A percentile compares a stretch with the other conserved stretches of the same genome.
phyloP scores from a whole-genome alignment of 2,329 filamentous ascomycete species.

The Paecilomyces variotii region DNA sequence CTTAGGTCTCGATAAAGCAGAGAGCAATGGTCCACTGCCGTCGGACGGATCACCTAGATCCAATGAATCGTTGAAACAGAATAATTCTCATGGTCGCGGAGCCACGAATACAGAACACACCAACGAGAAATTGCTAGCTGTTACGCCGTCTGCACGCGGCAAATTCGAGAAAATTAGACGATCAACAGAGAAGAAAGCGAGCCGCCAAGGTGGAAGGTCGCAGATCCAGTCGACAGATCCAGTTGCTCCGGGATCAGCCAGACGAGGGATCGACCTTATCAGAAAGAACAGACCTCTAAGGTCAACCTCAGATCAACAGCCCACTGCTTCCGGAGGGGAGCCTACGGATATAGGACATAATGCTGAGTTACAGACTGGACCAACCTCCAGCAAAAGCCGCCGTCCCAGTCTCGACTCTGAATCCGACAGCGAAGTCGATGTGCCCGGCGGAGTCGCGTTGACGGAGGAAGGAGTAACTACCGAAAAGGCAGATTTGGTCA shows the following conservation, averaged over 20 bases:
- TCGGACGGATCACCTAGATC: background rate
- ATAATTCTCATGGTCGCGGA: background rate
- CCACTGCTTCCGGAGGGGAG: background rate
- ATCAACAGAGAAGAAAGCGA: background rate
- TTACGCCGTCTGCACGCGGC: background rate
- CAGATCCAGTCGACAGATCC: background rate
- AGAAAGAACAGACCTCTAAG: background rate
- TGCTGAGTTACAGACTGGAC: background rate
- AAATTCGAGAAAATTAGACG: background rate
- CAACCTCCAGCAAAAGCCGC: background rate
- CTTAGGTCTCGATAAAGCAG: slow-evolving; percentile 1
- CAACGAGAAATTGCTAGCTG: background rate
- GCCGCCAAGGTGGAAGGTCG: background rate
- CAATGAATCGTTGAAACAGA: background rate
- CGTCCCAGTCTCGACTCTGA: slow-evolving; percentile 3
- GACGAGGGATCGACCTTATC: background rate
- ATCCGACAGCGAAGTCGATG: slow-evolving; percentile 10
- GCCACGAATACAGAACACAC: background rate
- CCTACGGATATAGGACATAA: background rate
- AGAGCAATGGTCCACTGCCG: background rate
- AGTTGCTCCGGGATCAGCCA: background rate
- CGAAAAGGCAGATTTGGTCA: background rate
- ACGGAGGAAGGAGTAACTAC: background rate
- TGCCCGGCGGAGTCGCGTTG: background rate
- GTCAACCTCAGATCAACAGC: background rate